Conservation (phyloP, 2,329 filamentous ascomycete genomes). For the Fusarium sacchari region DNA sequence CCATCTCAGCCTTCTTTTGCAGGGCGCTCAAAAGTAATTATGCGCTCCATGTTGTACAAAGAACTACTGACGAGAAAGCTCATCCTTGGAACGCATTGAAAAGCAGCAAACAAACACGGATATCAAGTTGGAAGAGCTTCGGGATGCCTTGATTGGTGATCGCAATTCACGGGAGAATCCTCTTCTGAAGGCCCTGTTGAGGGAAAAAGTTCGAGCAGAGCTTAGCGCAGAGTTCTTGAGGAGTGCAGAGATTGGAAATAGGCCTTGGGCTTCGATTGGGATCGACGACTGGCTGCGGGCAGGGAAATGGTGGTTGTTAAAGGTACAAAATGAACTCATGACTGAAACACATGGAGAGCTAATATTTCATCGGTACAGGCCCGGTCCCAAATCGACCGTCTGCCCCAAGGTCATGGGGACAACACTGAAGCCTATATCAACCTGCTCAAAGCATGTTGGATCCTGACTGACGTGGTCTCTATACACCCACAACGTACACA, state of each 20-base stretch:
- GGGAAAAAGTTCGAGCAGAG: accelerated
- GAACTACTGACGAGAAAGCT: accelerated
- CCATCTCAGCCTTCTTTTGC: accelerated
- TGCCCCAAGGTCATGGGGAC: no score
- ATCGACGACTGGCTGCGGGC: neutral
- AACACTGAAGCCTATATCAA: neutral
- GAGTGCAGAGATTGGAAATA: accelerated
- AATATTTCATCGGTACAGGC: accelerated
- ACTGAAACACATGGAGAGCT: no score
- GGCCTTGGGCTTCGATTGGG: accelerated
- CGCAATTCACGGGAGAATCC: accelerated
- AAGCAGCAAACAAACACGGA: neutral
- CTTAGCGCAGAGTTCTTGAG: accelerated
- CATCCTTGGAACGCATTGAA: neutral
- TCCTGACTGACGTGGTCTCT: accelerated
- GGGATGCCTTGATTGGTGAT: accelerated
- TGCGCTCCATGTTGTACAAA: accelerated
- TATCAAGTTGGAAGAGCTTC: accelerated
- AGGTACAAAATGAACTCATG: accelerated
- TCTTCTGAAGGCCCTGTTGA: accelerated
- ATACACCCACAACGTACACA: accelerated
- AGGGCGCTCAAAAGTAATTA: neutral
- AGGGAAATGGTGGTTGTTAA: neutral
- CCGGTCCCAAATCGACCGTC: neutral
- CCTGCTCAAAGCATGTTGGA: neutral